These are phyloP conservation scores for Cladosporium oxysporum DNA, from an alignment of 2,329 filamentous ascomycete genomes.

Conservation along the genomic window DNA sequence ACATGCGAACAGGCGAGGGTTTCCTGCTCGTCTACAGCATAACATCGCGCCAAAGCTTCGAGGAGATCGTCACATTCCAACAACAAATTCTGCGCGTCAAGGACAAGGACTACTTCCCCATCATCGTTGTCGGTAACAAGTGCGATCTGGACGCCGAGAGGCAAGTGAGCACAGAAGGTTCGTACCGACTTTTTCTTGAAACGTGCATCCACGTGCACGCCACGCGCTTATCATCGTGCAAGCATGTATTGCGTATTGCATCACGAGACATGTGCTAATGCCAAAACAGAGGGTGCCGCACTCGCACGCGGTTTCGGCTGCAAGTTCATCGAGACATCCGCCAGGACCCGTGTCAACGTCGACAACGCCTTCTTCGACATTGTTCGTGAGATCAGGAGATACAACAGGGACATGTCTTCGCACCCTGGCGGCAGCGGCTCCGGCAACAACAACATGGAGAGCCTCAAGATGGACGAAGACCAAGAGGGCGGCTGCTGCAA, in stretches of 20 bases:
- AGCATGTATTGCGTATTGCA: constrained; percentile 21
- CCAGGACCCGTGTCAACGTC: constrained; percentile 96
- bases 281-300: constrained; percentile 75
- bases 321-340: constrained; percentile 99
- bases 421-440: constrained; percentile 68
- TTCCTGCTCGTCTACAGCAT: constrained; percentile 98
- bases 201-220: constrained; percentile 22
- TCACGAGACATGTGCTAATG: constrained; percentile 20
- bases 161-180: constrained; percentile 90
- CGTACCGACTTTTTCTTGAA: constrained; percentile 36
- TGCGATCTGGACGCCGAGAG: constrained; percentile 94
- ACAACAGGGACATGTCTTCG: constrained; percentile 97
- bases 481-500: constrained; percentile 73
- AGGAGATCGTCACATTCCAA: constrained; percentile 98
- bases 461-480: constrained; percentile 74
- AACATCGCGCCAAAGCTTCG: constrained; percentile 93
- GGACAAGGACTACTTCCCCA: constrained; percentile 99
- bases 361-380: constrained; percentile 99
- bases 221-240: constrained; percentile 24
- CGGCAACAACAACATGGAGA: constrained; percentile 57
- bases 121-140: constrained; percentile 99
- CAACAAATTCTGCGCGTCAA: constrained; percentile 98
- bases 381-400: constrained; percentile 94
- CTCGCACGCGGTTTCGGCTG: constrained; percentile 86
- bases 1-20: constrained; percentile 98